A percentile compares a stretch with the other conserved stretches of the same genome.
Evolutionary conservation across 1,284 basidiomycete species (phyloP).

Genomic region (Cutaneotrichosporon arboriforme): DNA sequence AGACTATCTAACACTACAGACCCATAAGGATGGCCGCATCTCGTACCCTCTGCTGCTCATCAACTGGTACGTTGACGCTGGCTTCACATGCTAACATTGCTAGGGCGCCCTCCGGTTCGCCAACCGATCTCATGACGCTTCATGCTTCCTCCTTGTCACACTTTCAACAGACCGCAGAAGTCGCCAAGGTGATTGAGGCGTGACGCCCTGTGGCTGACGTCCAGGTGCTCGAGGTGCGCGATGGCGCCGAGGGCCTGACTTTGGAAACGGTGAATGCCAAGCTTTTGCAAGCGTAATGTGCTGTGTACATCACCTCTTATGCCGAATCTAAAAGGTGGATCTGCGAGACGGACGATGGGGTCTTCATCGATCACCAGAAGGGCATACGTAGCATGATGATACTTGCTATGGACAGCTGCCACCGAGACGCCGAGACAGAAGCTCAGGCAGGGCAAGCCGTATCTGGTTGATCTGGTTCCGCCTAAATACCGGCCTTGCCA

Average conservation of each 20-base stretch:
- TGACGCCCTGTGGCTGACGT: neutral
- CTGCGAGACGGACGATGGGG: no score
- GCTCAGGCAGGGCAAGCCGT: no score
- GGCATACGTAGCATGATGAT: no score
- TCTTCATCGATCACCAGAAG: no score
- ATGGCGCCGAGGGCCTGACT: slow-evolving; percentile 73
- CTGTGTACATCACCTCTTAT: neutral
- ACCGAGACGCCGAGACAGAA: no score
- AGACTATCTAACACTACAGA: slow-evolving; percentile 28
- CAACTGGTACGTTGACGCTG: slow-evolving; percentile 59
- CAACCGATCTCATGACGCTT: slow-evolving; percentile 69
- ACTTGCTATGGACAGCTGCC: no score
- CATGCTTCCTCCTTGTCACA: slow-evolving; percentile 74
- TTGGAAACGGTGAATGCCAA: slow-evolving; percentile 63
- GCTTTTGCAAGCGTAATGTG: slow-evolving; percentile 47
- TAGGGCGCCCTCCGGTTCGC: slow-evolving; percentile 60
- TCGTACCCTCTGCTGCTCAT: slow-evolving; percentile 78
- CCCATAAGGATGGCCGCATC: slow-evolving; percentile 73
- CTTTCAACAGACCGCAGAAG: slow-evolving; percentile 61
- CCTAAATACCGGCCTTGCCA: no score
- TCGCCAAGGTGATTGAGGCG: slow-evolving; percentile 36
- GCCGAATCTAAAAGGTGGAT: no score
- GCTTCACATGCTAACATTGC: slow-evolving; percentile 1
- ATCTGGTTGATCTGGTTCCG: no score
- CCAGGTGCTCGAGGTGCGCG: slow-evolving; percentile 67